These are phyloP conservation scores for Chamaecyparis obtusa DNA, from an alignment of 75 land plant species.

Conservation along the genomic window DNA sequence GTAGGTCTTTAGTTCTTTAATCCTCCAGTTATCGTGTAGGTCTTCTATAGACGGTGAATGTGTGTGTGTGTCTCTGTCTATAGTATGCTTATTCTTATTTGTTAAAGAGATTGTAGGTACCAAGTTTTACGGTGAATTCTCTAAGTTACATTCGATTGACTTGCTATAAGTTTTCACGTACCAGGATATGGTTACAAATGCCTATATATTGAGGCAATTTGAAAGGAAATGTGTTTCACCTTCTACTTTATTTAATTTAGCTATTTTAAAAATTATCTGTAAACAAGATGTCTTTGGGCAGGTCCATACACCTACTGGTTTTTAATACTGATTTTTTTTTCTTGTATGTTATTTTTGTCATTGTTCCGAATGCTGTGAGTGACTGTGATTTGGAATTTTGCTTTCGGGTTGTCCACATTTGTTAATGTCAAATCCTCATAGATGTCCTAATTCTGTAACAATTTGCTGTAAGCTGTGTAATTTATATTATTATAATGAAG, in stretches of 20 bases:
- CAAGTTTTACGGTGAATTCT: too few relatives aligned
- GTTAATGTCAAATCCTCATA: background rate
- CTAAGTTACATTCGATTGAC: background rate
- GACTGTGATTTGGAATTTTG: background rate
- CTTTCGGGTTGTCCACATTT: background rate
- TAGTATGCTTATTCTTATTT: too few relatives aligned
- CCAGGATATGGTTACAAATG: background rate
- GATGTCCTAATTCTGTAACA: background rate
- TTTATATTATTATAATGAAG: background rate
- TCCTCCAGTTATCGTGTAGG: too few relatives aligned
- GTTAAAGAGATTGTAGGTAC: too few relatives aligned
- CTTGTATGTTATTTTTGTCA: background rate
- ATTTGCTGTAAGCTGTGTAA: background rate
- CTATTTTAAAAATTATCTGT: background rate
- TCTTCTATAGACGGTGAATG: too few relatives aligned
- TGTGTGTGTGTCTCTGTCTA: too few relatives aligned
- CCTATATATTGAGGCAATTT: background rate
- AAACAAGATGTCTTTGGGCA: background rate
- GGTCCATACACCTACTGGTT: background rate
- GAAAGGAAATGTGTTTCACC: background rate
- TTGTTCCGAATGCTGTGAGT: background rate
- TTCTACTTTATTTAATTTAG: background rate
- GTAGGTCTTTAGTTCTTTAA: conserved; percentile 21
- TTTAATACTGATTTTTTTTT: background rate
- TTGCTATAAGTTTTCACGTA: background rate